phyloP scores from a whole-genome alignment of 768 basidiomycete species.

The Cystofilobasidium macerans region DNA sequence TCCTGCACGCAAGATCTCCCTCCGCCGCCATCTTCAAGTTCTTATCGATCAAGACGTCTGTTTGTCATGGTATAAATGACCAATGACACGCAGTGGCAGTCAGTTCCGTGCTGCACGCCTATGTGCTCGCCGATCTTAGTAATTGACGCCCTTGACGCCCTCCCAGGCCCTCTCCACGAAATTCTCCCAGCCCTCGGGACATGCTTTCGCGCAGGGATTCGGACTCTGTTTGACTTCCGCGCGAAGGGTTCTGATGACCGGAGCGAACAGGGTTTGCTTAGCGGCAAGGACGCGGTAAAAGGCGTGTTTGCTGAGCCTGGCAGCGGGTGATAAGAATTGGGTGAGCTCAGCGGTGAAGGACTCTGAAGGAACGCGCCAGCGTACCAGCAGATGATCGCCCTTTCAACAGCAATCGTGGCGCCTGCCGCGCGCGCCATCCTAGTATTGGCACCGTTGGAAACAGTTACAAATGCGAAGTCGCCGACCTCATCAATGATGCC shows the following conservation, averaged over 20 bases:
- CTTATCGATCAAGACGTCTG: no score
- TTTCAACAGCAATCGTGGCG: conserved; percentile 45
- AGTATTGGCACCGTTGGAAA: conserved; percentile 44
- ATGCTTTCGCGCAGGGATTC: neutral
- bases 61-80: no score
- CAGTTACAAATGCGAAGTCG: conserved; percentile 47
- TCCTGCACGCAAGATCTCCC: no score
- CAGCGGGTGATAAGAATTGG: neutral
- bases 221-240: neutral
- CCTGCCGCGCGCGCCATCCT: conserved; percentile 41
- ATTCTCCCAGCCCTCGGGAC: no score
- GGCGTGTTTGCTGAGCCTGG: conserved; percentile 70
- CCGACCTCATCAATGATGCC: conserved; percentile 57
- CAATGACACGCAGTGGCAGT: no score
- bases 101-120: no score
- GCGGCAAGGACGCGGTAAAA: conserved; percentile 56
- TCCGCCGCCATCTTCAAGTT: no score
- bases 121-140: no score
- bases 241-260: neutral
- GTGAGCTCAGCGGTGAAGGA: neutral
- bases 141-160: no score
- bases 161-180: no score
- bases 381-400: conserved; percentile 53
- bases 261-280: conserved; percentile 41
- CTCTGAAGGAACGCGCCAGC: neutral